These are phyloP conservation scores for Pseudocercospora macadamiae DNA, from an alignment of 2,329 filamentous ascomycete species.

Conservation along the genomic window DNA sequence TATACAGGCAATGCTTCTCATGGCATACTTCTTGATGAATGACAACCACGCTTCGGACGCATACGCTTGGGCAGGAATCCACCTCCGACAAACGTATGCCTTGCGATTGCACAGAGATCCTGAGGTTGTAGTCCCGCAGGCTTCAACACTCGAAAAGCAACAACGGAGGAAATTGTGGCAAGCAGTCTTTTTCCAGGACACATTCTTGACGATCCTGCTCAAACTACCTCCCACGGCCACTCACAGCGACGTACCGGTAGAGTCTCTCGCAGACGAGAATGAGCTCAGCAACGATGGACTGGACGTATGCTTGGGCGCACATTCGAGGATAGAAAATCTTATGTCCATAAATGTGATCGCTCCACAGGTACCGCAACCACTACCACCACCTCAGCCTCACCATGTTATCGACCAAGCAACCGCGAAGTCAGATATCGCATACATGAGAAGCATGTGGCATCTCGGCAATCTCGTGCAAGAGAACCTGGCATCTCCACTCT, in stretches of 20 bases:
- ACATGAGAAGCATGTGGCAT: constrained; percentile 77
- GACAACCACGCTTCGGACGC: constrained; percentile 83
- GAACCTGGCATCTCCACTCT: constrained; percentile 73
- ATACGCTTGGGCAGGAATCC: constrained; percentile 78
- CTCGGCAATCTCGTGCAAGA: constrained; percentile 78
- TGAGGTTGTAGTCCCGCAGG: constrained; percentile 69
- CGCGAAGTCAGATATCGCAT: constrained; percentile 47
- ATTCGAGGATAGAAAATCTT: constrained; percentile 50
- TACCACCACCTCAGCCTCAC: constrained; percentile 38
- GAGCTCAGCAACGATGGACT: constrained; percentile 56
- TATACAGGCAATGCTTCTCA: constrained; percentile 79
- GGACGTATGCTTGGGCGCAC: constrained; percentile 58
- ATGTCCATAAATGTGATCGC: constrained; percentile 57
- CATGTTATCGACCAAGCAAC: constrained; percentile 37
- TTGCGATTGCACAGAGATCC: constrained; percentile 81
- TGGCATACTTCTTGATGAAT: constrained; percentile 82
- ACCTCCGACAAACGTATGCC: constrained; percentile 77
- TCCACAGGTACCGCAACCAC: constrained; percentile 39
- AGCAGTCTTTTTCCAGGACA: constrained; percentile 78
- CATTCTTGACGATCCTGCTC: constrained; percentile 76
- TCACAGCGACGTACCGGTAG: constrained; percentile 77
- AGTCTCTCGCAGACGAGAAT: constrained; percentile 69
- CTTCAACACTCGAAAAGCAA: constrained; percentile 73
- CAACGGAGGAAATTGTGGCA: constrained; percentile 81
- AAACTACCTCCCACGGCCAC: constrained; percentile 77